These are phyloP conservation scores for Murraya paniculata DNA, from an alignment of 345 rosid genomes.

Conservation along the genomic window DNA sequence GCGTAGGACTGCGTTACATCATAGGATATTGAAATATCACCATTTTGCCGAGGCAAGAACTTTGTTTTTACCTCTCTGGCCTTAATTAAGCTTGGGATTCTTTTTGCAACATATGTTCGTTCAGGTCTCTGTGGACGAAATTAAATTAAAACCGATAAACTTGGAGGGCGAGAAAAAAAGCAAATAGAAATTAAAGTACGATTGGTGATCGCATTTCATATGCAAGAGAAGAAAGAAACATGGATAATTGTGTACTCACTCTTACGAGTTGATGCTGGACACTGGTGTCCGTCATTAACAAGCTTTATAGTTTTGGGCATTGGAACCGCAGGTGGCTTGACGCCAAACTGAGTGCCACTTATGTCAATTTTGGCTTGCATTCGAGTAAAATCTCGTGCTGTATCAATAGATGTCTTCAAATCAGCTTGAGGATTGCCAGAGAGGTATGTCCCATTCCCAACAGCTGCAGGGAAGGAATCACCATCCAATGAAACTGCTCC, in stretches of 20 bases:
- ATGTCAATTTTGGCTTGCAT: slow-evolving; percentile 29
- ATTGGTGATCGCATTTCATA: too few species aligned
- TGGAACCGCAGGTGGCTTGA: slow-evolving; percentile 19
- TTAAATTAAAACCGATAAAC: not conserved
- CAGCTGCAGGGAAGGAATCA: slow-evolving; percentile 37
- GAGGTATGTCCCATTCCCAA: slow-evolving; percentile 44
- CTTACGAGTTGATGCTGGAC: slow-evolving; percentile 24
- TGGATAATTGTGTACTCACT: slow-evolving; percentile 5
- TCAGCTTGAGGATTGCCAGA: slow-evolving; percentile 40
- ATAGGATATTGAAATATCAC: slow-evolving; percentile 47
- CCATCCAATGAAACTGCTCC: slow-evolving; percentile 37
- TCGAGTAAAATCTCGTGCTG: slow-evolving; percentile 41
- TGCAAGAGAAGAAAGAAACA: not conserved
- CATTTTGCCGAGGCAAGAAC: slow-evolving; percentile 34
- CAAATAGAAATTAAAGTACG: too few species aligned
- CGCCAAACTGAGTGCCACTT: slow-evolving; percentile 43
- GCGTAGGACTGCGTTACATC: slow-evolving; percentile 33
- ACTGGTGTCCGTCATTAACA: slow-evolving; percentile 41
- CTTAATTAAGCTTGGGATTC: slow-evolving; percentile 8
- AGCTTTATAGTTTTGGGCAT: slow-evolving; percentile 42
- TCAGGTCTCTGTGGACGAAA: slow-evolving; percentile 9
- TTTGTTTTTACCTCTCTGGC: slow-evolving; percentile 11
- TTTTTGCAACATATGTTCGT: slow-evolving; percentile 40
- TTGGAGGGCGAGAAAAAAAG: not conserved
- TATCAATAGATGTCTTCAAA: slow-evolving; percentile 49